phyloP scores from a whole-genome alignment of 2,329 filamentous ascomycete genomes.

The Diaporthe citriasiana region DNA sequence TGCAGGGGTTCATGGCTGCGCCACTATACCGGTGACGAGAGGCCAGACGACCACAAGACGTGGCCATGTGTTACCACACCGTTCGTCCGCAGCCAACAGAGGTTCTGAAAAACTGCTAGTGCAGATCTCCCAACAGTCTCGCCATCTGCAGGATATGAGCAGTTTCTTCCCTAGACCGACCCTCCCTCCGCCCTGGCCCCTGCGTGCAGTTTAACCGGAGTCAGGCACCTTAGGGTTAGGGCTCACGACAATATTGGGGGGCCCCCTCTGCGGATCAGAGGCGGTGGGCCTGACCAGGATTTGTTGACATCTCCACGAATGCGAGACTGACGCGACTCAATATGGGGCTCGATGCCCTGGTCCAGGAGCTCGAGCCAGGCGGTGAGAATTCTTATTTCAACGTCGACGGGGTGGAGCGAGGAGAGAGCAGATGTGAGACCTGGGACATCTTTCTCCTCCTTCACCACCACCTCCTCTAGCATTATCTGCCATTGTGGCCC shows the following conservation, averaged over 20 bases:
- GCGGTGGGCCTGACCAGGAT: conserved; percentile 32
- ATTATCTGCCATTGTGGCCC: background rate
- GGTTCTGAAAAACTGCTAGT: background rate
- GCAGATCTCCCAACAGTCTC: background rate
- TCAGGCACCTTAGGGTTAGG: background rate
- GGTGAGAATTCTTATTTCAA: conserved; percentile 37
- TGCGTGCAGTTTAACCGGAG: background rate
- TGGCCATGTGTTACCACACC: conserved; percentile 31
- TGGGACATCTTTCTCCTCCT: conserved; percentile 12
- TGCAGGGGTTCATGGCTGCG: conserved; percentile 13
- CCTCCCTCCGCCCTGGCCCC: no score
- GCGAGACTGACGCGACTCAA: conserved; percentile 36
- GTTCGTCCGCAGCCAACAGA: background rate
- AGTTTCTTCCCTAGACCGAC: background rate
- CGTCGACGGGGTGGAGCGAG: conserved; percentile 2
- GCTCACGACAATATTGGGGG: conserved; percentile 23
- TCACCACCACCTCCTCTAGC: background rate
- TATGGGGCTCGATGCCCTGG: conserved; percentile 34
- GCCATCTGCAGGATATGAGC: background rate
- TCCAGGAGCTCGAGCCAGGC: conserved; percentile 30
- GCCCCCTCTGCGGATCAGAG: conserved; percentile 22
- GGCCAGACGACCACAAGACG: background rate
- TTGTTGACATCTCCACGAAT: conserved; percentile 32
- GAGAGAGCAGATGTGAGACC: background rate
- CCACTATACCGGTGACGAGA: conserved; percentile 15